Conservation (phyloP, 2,329 filamentous ascomycete genomes). For the Colletotrichum sansevieriae region DNA sequence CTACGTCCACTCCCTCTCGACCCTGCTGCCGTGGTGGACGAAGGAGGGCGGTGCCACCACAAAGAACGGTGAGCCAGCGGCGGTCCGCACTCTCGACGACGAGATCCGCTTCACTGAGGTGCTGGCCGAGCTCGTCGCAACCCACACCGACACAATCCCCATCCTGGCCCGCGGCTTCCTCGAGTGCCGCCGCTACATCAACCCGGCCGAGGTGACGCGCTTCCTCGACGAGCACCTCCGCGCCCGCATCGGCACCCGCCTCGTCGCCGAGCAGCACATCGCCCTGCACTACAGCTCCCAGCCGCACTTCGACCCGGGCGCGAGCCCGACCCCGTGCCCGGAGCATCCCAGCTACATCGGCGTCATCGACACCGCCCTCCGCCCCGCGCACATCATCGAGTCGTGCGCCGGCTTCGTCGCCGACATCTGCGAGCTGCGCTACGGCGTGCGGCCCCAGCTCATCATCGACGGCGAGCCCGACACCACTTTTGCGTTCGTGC, state of each 20-base stretch:
- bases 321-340: slow-evolving; percentile 63
- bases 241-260: slow-evolving; percentile 90
- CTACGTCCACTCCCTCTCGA: slow-evolving; percentile 93
- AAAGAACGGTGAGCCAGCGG: slow-evolving; percentile 53
- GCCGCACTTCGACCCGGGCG: slow-evolving; percentile 73
- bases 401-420: slow-evolving; percentile 91
- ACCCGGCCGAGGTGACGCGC: slow-evolving; percentile 82
- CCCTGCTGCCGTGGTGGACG: slow-evolving; percentile 81
- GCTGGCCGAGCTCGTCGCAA: slow-evolving; percentile 94
- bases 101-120: slow-evolving; percentile 93
- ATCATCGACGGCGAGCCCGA: slow-evolving; percentile 87
- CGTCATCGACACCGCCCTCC: slow-evolving; percentile 91
- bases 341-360: slow-evolving; percentile 82
- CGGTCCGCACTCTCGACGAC: slow-evolving; percentile 83
- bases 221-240: slow-evolving; percentile 96
- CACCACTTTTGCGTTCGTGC: slow-evolving; percentile 93
- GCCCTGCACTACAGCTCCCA: slow-evolving; percentile 82
- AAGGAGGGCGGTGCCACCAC: slow-evolving; percentile 44
- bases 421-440: slow-evolving; percentile 96
- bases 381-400: slow-evolving; percentile 84
- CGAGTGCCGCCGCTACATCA: slow-evolving; percentile 93
- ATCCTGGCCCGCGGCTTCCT: slow-evolving; percentile 92
- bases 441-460: slow-evolving; percentile 86
- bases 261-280: slow-evolving; percentile 97
- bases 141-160: slow-evolving; percentile 94